phyloP scores from a whole-genome alignment of 306 rosid genomes.

The Alnus glutinosa region DNA sequence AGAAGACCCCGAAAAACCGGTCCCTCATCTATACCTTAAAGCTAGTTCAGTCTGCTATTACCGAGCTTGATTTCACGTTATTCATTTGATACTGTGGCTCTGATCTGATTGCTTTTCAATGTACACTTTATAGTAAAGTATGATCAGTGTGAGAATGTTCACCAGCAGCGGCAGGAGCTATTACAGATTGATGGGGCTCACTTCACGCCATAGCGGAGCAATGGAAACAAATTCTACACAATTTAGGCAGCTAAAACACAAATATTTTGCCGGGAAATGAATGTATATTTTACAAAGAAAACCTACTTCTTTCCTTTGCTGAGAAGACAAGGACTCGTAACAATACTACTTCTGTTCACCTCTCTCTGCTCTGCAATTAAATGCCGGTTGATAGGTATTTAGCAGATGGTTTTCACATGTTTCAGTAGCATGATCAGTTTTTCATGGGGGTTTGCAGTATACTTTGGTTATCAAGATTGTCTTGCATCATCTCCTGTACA shows the following conservation, averaged over 20 bases:
- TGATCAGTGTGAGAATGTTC: not conserved
- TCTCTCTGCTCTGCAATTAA: not conserved
- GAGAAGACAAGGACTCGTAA: too few species aligned
- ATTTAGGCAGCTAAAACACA: not conserved
- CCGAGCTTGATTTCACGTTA: not conserved
- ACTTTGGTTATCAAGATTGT: not conserved
- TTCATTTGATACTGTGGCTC: not conserved
- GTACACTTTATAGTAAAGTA: not conserved
- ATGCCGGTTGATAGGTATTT: not conserved
- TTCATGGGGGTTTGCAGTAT: not conserved
- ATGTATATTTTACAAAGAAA: not conserved
- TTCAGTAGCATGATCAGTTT: not conserved
- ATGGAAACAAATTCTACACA: not conserved
- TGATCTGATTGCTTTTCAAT: not conserved
- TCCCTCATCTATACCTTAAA: constrained; percentile 10
- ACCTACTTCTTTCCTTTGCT: not conserved
- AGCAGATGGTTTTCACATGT: not conserved
- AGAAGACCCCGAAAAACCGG: constrained; percentile 41
- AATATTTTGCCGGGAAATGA: not conserved
- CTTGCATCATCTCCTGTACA: not conserved
- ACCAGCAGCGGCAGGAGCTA: not conserved
- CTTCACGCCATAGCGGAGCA: not conserved
- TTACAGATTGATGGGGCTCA: not conserved
- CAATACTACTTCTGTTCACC: not conserved
- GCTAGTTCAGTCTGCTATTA: not conserved